Evolutionary conservation across 2,329 filamentous ascomycete species (phyloP), one percentile per base, ranked within the genome.

Genomic region (Hymenoscyphus infarciens): DNA sequence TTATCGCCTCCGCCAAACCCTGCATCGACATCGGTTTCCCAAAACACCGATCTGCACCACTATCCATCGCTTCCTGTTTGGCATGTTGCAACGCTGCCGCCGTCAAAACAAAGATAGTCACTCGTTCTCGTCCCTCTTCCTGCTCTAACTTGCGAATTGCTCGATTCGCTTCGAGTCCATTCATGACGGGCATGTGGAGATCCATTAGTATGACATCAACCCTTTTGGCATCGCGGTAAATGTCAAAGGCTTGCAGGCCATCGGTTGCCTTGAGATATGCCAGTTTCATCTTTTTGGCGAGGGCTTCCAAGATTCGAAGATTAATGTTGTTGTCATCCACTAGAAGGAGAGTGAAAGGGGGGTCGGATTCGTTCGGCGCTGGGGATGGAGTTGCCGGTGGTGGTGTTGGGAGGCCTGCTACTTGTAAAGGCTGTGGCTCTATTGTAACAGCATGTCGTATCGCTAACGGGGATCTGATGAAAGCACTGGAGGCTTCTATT

Each of bases 141-240:
- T 15, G 7, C n/a, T 53, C 49, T 5, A 25, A 27, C 27, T 25
- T 5, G 19, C 19, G 22, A 27, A 59, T 45, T 11, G 27, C 31
- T 27, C 15, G 31, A 53, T 56, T 16, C 13, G 49, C 49, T n/a
- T 38, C 38, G 10, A 59, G 25, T 39, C 27, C 55, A 56, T 39
- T 49, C 57, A 59, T 53, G n/a, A 38, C 22, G 42, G 49, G 29
- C 35, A 15, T 39, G n/a, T 25, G 58, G 39, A 63, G 19, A 49
- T 39, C 29, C 59, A 53, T 53, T 3, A 53, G 22, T 35, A 35
- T 35, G 3, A 25, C 49, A 27, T 53, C 49, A 6, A 53, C 11
- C 33, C 33, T 35, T 13, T 25, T 22, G 10, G 11, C n/a, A 1
- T 25, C 15, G 19, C 49, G 49, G 27, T 53, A 53, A 5, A 29